Evolutionary conservation across 2,329 filamentous ascomycete species (phyloP).

Genomic region (Seiridium unicorne): DNA sequence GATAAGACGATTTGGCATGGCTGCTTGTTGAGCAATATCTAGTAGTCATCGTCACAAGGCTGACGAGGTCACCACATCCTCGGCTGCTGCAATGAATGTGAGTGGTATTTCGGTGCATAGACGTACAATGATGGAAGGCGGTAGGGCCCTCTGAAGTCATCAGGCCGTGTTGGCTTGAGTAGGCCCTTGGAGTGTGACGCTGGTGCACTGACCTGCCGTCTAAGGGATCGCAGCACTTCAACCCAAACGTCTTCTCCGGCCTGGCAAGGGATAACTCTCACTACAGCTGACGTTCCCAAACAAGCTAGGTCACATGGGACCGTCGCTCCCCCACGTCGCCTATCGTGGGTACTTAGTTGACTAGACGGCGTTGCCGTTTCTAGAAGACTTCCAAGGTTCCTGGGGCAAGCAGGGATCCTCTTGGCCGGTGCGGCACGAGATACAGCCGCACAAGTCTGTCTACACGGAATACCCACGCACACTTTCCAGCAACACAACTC

Average conservation of each 20-base stretch:
- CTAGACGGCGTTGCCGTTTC: conserved; percentile 6
- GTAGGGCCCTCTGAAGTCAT: not conserved
- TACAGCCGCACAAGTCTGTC: not conserved
- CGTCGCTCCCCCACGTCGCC: not conserved
- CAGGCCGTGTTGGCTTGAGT: not conserved
- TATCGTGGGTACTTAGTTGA: not conserved
- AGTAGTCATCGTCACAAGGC: not conserved
- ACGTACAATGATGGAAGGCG: not conserved
- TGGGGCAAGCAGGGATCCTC: conserved; percentile 3
- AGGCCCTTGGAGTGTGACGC: not conserved
- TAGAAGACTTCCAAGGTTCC: conserved; percentile 7
- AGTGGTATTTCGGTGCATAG: not conserved
- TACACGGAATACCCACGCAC: too few relatives aligned
- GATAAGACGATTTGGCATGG: not conserved
- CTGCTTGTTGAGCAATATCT: not conserved
- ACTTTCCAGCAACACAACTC: too few relatives aligned
- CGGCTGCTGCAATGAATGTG: not conserved
- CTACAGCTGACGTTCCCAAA: not conserved
- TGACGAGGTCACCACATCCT: not conserved
- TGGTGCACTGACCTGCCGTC: conserved; percentile 3
- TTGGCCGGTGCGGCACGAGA: not conserved
- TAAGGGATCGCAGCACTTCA: not conserved
- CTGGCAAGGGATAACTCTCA: not conserved
- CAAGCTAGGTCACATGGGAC: not conserved
- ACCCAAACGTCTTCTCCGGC: not conserved